Base-by-base conservation (phyloP, 1,284 basidiomycete species). In the Puccinia horiana region DNA sequence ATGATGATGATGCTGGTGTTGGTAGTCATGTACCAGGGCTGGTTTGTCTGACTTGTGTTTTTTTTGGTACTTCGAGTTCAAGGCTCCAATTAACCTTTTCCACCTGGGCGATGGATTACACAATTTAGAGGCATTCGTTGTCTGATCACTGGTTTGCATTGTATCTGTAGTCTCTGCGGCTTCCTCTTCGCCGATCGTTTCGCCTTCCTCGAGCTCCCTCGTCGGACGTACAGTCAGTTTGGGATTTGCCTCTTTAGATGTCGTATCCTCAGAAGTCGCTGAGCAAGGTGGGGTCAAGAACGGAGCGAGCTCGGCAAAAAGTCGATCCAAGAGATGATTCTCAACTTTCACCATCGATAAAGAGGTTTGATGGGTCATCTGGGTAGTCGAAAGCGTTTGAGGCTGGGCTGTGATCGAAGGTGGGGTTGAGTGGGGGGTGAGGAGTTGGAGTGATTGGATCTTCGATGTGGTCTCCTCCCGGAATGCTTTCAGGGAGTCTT, bases 121-220 rank as follows among this genome's bases (percentile, higher is more conserved):
- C 14, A 37, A 4, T 42, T 42, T 37, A 37, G 56, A 54, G 52
- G 23, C 52, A 49, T 72, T 14, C 12, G 1, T 12, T 1, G 8
- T 49, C 69, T 16, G 26, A 26, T 49, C 47, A 26, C 20, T 29
- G n/a, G 42, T 72, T 11, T 29, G 26, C 42, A 72, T 47, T 16
- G 42, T 26, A 16, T 49, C 47, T n/a, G 29, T 49, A n/a, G n/a
- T 26, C 3, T 29, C 47, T 18, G 16, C 29, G 16, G 4, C 69
- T 0, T 72, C 69, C 14, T 72, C 69, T 16, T 72, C 69, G 14
- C 47, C 69, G 29, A 23, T 52, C 3, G 69, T 52, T 26, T 72
- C 69, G 8, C 69, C 69, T 16, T 72, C 69, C n/a, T 72, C 69
- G 42, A 47, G n/a, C 29, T 72, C 69, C 6, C 69, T 29, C 16